Base-by-base conservation (phyloP, 1,284 basidiomycete genomes). In the Cutaneotrichosporon dermatis region DNA sequence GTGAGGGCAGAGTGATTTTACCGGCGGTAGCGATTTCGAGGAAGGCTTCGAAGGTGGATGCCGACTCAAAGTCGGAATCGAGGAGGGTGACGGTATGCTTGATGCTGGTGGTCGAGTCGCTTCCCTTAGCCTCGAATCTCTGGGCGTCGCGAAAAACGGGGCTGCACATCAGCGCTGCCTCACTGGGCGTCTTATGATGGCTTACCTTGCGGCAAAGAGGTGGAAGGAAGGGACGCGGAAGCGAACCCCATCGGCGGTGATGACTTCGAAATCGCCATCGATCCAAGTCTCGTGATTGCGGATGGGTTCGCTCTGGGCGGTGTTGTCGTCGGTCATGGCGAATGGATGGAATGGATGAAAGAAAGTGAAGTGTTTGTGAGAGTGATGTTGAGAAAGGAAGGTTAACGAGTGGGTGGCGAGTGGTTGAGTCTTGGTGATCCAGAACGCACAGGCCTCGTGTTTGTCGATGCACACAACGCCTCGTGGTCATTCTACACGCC, bases 141-240 rank as follows among this genome's bases (percentile, higher is more conserved):
- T 40, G 39, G 39, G 39, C 25, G 25, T 25, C 25, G 25, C 25
- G 25, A 25, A 25, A 25, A 25, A 25, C 25, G 25, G 25, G 25
- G 25, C 25, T 25, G 25, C 25, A 25, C 25, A 25, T 25, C 25
- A 25, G 25, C 39, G 9, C 4, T 25, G 25, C 25, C 25, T 25
- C 11, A 33, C 16, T 11, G 5, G 43, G 15, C 8, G 15, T 25
- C 25, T 25, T 25, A 25, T 25, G 25, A 11, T 8, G 4, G 15
- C 16, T 8, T 25, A 58, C 57, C 57, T 55, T 6, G 53, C 53
- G n/a, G 52, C n/a, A 9, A 54, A 50, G 34, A 59, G 53, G 13
- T 43, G 36, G 58, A 50, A 55, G 4, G 58, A 49, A 11, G 37
- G 52, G 12, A 59, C 52, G 37, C 25, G 44, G 40, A 61, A 61